Conservation (phyloP, 192 early-diverging fungal genomes). For the Podila verticillata region DNA sequence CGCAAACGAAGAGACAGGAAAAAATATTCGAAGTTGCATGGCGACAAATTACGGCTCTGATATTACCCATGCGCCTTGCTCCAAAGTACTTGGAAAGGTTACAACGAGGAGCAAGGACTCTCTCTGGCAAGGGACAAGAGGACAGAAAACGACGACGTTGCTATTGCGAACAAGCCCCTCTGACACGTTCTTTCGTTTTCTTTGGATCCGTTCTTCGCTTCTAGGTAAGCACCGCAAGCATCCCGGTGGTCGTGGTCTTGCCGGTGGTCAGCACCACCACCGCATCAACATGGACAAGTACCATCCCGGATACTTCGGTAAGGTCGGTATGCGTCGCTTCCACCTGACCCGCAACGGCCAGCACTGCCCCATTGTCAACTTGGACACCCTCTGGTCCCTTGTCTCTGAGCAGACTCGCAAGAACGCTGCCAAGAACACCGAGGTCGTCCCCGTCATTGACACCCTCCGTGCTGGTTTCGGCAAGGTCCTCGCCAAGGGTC, state of each 20-base stretch:
- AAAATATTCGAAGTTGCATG: too few relatives aligned
- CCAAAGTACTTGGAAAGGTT: too few relatives aligned
- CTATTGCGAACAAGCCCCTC: neutral
- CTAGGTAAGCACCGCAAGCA: constrained; percentile 98
- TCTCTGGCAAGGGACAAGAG: too few relatives aligned
- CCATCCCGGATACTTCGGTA: constrained; percentile 99
- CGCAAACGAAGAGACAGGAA: too few relatives aligned
- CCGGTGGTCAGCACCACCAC: constrained; percentile 99
- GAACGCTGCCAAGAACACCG: constrained; percentile 83
- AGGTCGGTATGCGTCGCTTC: constrained; percentile 99
- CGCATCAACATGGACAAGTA: constrained; percentile 99
- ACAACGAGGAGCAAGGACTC: too few relatives aligned
- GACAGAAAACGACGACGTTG: neutral
- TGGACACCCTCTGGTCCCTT: constrained; percentile 94
- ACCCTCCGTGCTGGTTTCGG: constrained; percentile 81
- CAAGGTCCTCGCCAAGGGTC: constrained; percentile 97
- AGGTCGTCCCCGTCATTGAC: constrained; percentile 94
- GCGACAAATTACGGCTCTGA: too few relatives aligned
- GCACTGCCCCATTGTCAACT: constrained; percentile 90
- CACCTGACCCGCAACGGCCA: constrained; percentile 92
- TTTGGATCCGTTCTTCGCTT: neutral
- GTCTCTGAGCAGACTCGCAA: constrained; percentile 86
- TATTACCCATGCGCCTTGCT: too few relatives aligned
- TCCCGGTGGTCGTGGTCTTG: constrained; percentile 99
- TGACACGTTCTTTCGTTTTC: neutral